phyloP scores from a whole-genome alignment of 1,139 yeast genomes.

The Kodamaea arcana region DNA sequence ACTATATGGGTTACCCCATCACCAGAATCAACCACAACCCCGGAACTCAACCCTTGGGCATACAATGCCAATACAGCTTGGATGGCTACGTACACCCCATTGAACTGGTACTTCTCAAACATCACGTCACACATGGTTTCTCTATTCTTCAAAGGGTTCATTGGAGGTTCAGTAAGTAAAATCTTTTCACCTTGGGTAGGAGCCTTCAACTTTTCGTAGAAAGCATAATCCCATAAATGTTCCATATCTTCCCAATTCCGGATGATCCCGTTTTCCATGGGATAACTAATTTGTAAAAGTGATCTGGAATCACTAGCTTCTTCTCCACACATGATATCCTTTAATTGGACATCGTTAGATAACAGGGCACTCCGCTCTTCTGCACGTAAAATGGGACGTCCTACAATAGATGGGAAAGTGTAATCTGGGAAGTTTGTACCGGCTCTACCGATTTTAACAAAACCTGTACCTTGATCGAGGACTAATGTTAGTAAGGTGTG shows the following conservation, averaged over 20 bases:
- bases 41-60: conserved; percentile 95
- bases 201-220: conserved; percentile 83
- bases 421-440: conserved; percentile 97
- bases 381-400: conserved; percentile 94
- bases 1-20: conserved; percentile 90
- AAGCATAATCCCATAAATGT: conserved; percentile 96
- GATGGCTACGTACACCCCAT: conserved; percentile 96
- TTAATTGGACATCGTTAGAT: conserved; percentile 62
- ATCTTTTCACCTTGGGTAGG: conserved; percentile 75
- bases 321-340: conserved; percentile 96
- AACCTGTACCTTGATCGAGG: conserved; percentile 99
- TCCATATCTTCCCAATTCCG: conserved; percentile 99
- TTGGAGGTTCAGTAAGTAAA: conserved; percentile 92
- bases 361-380: conserved; percentile 71
- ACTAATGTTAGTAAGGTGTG: conserved; percentile 41
- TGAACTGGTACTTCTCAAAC: conserved; percentile 94
- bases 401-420: conserved; percentile 98
- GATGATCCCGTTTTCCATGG: conserved; percentile 98
- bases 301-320: conserved; percentile 92
- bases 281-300: conserved; percentile 85
- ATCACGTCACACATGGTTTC: conserved; percentile 94
- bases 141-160: conserved; percentile 92
- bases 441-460: conserved; percentile 90
- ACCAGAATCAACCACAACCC: conserved; percentile 98
- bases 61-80: conserved; percentile 96